phyloP scores from a whole-genome alignment of 495 filamentous ascomycete genomes.

The Gamarada debralockiae region DNA sequence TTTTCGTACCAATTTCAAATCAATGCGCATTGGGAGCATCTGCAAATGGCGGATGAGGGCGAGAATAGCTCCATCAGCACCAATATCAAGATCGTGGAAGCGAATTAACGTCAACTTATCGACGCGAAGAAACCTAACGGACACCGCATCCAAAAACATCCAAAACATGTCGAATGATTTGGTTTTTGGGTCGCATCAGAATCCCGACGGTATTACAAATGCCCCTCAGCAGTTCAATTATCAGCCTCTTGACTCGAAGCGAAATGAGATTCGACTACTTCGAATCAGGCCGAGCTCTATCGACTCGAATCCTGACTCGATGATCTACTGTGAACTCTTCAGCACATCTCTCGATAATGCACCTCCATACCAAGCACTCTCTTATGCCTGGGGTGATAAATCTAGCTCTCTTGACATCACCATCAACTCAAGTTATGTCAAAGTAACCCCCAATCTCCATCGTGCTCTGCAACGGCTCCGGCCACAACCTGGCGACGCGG shows the following conservation, averaged over 20 bases:
- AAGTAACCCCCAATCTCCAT: conserved; percentile 11
- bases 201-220: not conserved
- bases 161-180: no score
- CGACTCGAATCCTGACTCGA: not conserved
- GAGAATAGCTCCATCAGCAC: no score
- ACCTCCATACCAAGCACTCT: conserved; percentile 19
- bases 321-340: conserved; percentile 8
- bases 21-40: no score
- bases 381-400: conserved; percentile 21
- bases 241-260: not conserved
- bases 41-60: no score
- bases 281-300: not conserved
- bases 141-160: no score
- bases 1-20: not conserved
- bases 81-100: no score
- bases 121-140: no score
- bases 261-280: conserved; percentile 4
- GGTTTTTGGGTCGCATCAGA: not conserved
- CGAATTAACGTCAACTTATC: no score
- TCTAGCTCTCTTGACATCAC: not conserved
- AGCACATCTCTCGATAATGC: conserved; percentile 14
- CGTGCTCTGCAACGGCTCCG: conserved; percentile 14
- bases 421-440: not conserved
- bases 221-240: not conserved
- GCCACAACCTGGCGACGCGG: not conserved